Evolutionary conservation across 1,139 yeast genomes (phyloP).

Genomic region (Sugiyamaella grinbergsii): DNA sequence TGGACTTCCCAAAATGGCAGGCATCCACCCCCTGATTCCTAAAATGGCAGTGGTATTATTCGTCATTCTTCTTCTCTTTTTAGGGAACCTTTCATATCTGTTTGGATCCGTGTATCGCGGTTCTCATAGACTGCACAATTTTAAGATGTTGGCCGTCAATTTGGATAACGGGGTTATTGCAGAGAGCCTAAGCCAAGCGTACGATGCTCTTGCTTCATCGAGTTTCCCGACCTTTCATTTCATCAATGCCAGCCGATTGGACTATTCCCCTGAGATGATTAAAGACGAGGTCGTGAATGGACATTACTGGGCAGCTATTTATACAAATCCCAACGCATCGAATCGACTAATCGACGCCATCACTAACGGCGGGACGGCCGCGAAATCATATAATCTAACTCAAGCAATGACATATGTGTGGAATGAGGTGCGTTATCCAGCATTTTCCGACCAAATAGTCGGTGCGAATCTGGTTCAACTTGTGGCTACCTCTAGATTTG

Average conservation of each 20-base stretch:
- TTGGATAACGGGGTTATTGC: slow-evolving; percentile 26
- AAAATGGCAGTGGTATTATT: slow-evolving; percentile 6
- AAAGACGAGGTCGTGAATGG: slow-evolving; percentile 14
- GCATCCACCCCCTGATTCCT: background rate
- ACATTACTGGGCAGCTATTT: slow-evolving; percentile 27
- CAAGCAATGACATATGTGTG: slow-evolving; percentile 25
- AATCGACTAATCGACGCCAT: slow-evolving; percentile 22
- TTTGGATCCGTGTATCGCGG: slow-evolving; percentile 24
- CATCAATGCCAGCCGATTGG: slow-evolving; percentile 10
- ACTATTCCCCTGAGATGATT: slow-evolving; percentile 12
- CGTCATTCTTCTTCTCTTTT: slow-evolving; percentile 17
- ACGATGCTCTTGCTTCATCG: slow-evolving; percentile 19
- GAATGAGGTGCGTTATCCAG: slow-evolving; percentile 27
- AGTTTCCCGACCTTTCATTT: slow-evolving; percentile 21
- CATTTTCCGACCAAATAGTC: slow-evolving; percentile 22
- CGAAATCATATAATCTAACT: slow-evolving; percentile 20
- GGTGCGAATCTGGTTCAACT: slow-evolving; percentile 14
- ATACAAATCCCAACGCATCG: slow-evolving; percentile 23
- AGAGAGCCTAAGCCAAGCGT: slow-evolving; percentile 21
- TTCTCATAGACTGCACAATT: slow-evolving; percentile 16
- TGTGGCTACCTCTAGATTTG: slow-evolving; percentile 6
- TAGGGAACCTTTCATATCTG: slow-evolving; percentile 23
- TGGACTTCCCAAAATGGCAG: background rate
- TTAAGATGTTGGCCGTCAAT: slow-evolving; percentile 24
- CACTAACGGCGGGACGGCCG: slow-evolving; percentile 18